Conservation (phyloP, 2,329 filamentous ascomycete species). For the Colletotrichum sp. region DNA sequence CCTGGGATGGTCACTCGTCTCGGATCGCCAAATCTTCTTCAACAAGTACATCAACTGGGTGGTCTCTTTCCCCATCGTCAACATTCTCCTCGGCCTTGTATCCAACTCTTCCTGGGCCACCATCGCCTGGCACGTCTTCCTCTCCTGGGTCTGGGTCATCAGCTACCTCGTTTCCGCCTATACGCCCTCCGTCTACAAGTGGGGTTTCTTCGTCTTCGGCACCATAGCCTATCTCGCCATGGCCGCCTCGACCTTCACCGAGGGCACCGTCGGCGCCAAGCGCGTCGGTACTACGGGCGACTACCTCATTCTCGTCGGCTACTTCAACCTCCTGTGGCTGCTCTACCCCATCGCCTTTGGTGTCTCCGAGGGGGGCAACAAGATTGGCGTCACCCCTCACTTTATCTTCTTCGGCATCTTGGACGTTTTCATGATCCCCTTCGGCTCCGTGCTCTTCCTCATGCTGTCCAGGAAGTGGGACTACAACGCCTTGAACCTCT, state of each 20-base stretch:
- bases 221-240: slow-evolving; percentile 51
- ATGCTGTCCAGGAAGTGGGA: slow-evolving; percentile 55
- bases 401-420: slow-evolving; percentile 61
- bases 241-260: slow-evolving; percentile 46
- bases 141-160: slow-evolving; percentile 58
- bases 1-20: slow-evolving; percentile 49
- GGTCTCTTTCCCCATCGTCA: slow-evolving; percentile 51
- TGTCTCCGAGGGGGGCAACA: slow-evolving; percentile 57
- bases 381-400: slow-evolving; percentile 48
- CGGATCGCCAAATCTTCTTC: slow-evolving; percentile 58
- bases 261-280: slow-evolving; percentile 40
- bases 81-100: slow-evolving; percentile 53
- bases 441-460: slow-evolving; percentile 46
- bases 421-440: slow-evolving; percentile 53
- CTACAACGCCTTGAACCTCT: slow-evolving; percentile 53
- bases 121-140: slow-evolving; percentile 54
- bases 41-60: slow-evolving; percentile 62
- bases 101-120: slow-evolving; percentile 62
- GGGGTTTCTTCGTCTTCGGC: slow-evolving; percentile 62
- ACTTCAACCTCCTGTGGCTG: slow-evolving; percentile 57
- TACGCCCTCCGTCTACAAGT: slow-evolving; percentile 57
- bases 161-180: slow-evolving; percentile 54
- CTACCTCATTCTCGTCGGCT: slow-evolving; percentile 50
- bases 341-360: slow-evolving; percentile 61
- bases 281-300: slow-evolving; percentile 48